A percentile compares a stretch with the other conserved stretches of the same genome.
phyloP scores from a whole-genome alignment of 305 asterid species.

The Petunia hybrid region DNA sequence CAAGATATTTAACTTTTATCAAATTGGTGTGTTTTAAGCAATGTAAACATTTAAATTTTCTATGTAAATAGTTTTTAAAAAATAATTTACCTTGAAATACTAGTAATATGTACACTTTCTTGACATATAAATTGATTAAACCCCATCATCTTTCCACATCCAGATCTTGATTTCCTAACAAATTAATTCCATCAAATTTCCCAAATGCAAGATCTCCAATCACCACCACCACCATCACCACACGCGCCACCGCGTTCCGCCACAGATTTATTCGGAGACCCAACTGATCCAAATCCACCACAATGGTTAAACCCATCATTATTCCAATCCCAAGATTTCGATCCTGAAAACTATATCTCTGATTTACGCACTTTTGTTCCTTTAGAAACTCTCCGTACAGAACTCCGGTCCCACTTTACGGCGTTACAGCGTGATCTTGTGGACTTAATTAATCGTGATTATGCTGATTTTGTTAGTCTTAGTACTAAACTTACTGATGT shows the following conservation, averaged over 20 bases:
- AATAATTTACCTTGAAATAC: too few species aligned
- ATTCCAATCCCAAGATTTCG: slow-evolving; percentile 78
- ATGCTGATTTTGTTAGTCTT: slow-evolving; percentile 89
- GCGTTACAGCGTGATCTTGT: slow-evolving; percentile 80
- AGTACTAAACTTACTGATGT: slow-evolving; percentile 93
- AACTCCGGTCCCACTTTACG: slow-evolving; percentile 77
- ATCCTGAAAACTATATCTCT: slow-evolving; percentile 80
- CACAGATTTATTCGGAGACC: slow-evolving; percentile 91
- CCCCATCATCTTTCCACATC: too few species aligned
- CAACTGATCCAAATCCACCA: slow-evolving; percentile 79
- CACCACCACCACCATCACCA: slow-evolving; percentile 39
- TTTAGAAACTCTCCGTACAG: slow-evolving; percentile 84
- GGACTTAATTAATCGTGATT: slow-evolving; percentile 90
- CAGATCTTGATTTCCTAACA: not conserved
- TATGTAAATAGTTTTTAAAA: too few species aligned
- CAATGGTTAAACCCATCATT: slow-evolving; percentile 82
- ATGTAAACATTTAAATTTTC: too few species aligned
- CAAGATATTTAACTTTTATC: too few species aligned
- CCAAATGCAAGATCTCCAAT: slow-evolving; percentile 64
- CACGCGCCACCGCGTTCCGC: slow-evolving; percentile 68
- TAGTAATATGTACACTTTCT: too few species aligned
- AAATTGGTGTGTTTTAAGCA: too few species aligned
- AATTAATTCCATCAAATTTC: slow-evolving; percentile 24
- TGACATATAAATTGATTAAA: too few species aligned
- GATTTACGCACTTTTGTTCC: slow-evolving; percentile 99